A percentile compares a stretch with the other conserved stretches of the same genome.
phyloP scores from a whole-genome alignment of 2,329 filamentous ascomycete genomes.

The Trichophyton benhamiae region DNA sequence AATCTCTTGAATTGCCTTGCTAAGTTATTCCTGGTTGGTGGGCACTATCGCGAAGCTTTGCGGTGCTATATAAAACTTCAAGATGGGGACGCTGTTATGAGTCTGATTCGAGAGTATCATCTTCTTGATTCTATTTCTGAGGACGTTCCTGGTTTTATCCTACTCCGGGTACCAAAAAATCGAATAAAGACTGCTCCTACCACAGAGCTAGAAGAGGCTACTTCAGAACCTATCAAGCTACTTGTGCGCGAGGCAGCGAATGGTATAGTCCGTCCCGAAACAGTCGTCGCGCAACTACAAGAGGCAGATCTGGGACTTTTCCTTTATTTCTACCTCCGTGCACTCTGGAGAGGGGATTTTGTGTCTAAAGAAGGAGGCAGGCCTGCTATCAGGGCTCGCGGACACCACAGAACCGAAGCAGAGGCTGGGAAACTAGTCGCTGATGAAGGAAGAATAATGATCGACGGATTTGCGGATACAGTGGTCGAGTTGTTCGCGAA shows the following conservation, averaged over 20 bases:
- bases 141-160: constrained; percentile 79
- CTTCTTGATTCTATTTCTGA: constrained; percentile 81
- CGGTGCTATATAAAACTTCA: constrained; percentile 82
- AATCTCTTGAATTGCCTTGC: constrained; percentile 80
- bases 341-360: constrained; percentile 68
- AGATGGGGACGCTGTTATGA: constrained; percentile 80
- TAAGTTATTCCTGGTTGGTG: constrained; percentile 69
- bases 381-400: constrained; percentile 23
- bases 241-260: constrained; percentile 86
- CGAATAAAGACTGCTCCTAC: constrained; percentile 53
- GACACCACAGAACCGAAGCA: constrained; percentile 29
- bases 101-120: constrained; percentile 73
- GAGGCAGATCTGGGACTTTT: constrained; percentile 57
- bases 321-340: constrained; percentile 81
- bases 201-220: constrained; percentile 63
- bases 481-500: constrained; percentile 76
- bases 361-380: constrained; percentile 32
- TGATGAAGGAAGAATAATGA: constrained; percentile 52
- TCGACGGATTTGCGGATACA: constrained; percentile 78
- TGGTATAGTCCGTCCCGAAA: constrained; percentile 65
- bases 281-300: constrained; percentile 68
- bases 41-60: constrained; percentile 70
- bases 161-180: constrained; percentile 66
- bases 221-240: constrained; percentile 69
- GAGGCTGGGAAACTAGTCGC: constrained; percentile 37